Base-by-base conservation (phyloP, 495 filamentous ascomycete species). In the Aspergillus steynii region DNA sequence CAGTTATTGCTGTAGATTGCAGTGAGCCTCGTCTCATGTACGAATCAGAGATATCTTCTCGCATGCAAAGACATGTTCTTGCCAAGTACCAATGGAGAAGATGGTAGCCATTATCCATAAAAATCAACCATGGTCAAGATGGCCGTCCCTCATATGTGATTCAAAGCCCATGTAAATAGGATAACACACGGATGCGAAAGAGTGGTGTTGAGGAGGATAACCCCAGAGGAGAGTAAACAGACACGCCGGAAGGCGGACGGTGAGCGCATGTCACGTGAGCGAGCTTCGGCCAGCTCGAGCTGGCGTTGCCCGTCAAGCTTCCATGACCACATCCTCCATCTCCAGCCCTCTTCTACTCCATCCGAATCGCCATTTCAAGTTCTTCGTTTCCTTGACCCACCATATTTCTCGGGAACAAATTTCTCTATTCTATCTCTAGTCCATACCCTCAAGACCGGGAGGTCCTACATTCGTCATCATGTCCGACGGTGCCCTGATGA, bases 401-500 rank as follows among this genome's bases (percentile, higher is more conserved):
- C 37, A 42, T 14, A 14, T 42, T 15, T 14, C 12, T 42, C 37
- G 1, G 12, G 4, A 14, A 1, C 37, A 1, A 42, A 10, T 10
- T 42, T 42, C 14, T 3, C 7, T 42, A 14, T 10, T 14, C 5
- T 42, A 42, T 15, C 10, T 6, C 25, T 29, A 46, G 42, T 37
- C 27, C 28, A 42, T 15, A 28, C 25, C 53, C 46, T 50, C 29
- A 29, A 53, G 50, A 26, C 29, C 55, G 61, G 46, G 58, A 58
- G 52, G 45, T 59, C 50, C 34, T 59, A 60, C 64, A 66, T 58
- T 69, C 66, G 75, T 73, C 72, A 76, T 68, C 68, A 89, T 89
- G 86, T 82, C 86, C 57, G 83, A 82, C 71, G 80, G 78, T 62
- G 56, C 69, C 61, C 63, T 88, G 58, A 70, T 88, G 72, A 89